Evolutionary conservation across 176 grass and related monocot species (phyloP), one percentile per base, ranked within the genome.

Genomic region (Oryza brachyantha): DNA sequence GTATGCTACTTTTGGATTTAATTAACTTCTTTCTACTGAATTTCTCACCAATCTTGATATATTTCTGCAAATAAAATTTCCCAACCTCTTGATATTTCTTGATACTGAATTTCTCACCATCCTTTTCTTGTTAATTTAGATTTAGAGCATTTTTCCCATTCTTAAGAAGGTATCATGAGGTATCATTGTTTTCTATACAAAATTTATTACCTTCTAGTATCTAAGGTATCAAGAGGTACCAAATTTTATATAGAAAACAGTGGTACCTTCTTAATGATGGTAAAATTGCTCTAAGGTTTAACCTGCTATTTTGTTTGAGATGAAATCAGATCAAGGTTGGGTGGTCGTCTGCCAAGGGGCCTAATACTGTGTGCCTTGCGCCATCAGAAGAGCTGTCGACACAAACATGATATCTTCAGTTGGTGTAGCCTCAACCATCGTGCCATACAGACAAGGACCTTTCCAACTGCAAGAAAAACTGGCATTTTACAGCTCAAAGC

Each of bases 381-480:
- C 37, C 66, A 80, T 74, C 84, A 68, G 59, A 45, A 11, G 61
- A 74, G 45, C 60, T 68, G 68, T 61, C 46, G 46, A 67, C 42
- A 69, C 25, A 60, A 35, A 8, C 31, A 55, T 29, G 65, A 60
- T 35, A 70, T 60, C 45, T 79, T 60, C 65, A 58, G 67, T 31
- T 54, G 67, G 43, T 73, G 25, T 73, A 48, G n/a, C 52, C 52
- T 57, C n/a, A 22, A 57, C 41, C 29, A 43, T 84, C 81, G 43
- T 41, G 32, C 5, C 35, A 54, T 37, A 32, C 13, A 73, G 61
- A 65, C 29, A 64, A 58, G 38, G 62, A 57, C 76, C 76, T 11
- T 16, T 57, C n/a, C 52, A 57, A 24, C 64, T 39, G 24, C 34
- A 57, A 39, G 13, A 68, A 68, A 57, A 37, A 8, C 38, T 68